phyloP scores from a whole-genome alignment of 2,329 filamentous ascomycete species.

The Alternaria longipes region DNA sequence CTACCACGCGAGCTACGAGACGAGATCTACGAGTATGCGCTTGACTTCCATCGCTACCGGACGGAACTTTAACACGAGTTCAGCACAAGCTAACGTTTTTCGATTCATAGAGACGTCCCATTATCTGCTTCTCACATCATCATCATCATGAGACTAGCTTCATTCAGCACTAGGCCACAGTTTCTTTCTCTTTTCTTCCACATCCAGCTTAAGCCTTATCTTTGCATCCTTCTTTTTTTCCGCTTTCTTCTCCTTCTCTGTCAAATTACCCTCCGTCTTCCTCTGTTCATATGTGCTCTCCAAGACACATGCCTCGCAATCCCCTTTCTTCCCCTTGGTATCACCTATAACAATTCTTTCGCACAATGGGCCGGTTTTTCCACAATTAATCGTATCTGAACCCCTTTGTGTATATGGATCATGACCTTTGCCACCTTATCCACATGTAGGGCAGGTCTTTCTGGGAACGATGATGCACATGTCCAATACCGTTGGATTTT shows the following conservation, averaged over 20 bases:
- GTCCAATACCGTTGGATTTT: accelerated
- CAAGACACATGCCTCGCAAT: neutral
- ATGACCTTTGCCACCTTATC: neutral
- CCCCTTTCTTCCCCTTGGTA: neutral
- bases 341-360: neutral
- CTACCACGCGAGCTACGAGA: too few relatives aligned
- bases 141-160: neutral
- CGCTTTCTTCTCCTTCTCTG: neutral
- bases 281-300: neutral
- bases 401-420: neutral
- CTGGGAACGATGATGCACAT: neutral
- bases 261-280: neutral
- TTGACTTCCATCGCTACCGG: too few relatives aligned
- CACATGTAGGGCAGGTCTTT: neutral
- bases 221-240: neutral
- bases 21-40: too few relatives aligned
- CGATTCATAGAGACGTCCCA: neutral
- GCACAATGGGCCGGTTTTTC: neutral
- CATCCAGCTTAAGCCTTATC: neutral
- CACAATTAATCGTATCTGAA: neutral
- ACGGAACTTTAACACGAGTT: too few relatives aligned
- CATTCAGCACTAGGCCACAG: neutral
- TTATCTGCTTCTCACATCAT: neutral
- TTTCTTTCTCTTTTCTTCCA: neutral
- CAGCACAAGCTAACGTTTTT: too few relatives aligned